Evolutionary conservation across 2,329 filamentous ascomycete species (phyloP).

Genomic region (Exophiala sp.): DNA sequence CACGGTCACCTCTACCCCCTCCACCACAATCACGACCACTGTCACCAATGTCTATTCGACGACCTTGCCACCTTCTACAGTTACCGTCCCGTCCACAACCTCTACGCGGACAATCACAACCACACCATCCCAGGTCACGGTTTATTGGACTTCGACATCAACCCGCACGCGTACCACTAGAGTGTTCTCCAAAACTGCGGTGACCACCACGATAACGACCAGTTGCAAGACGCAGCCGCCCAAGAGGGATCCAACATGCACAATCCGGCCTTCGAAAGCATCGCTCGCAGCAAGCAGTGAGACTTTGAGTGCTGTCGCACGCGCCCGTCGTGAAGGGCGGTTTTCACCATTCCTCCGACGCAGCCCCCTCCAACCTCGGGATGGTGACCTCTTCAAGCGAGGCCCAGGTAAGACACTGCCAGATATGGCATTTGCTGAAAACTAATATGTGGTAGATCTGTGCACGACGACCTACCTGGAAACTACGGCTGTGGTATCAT

Average conservation of each 20-base stretch:
- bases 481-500: conserved; percentile 13
- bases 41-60: conserved; percentile 17
- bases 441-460: conserved; percentile 12
- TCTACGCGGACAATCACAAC: conserved; percentile 18
- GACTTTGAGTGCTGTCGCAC: conserved; percentile 1
- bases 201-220: conserved; percentile 19
- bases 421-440: background rate
- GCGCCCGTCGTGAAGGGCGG: conserved; percentile 2
- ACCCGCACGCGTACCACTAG: conserved; percentile 17
- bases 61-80: conserved; percentile 15
- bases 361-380: background rate
- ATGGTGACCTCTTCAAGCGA: conserved; percentile 7
- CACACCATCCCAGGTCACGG: conserved; percentile 16
- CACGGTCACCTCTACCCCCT: conserved; percentile 18
- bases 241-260: conserved; percentile 20
- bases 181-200: conserved; percentile 15
- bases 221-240: conserved; percentile 15
- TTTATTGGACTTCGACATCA: conserved; percentile 16
- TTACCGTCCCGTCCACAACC: conserved; percentile 22
- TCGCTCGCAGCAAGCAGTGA: conserved; percentile 13
- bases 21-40: conserved; percentile 18
- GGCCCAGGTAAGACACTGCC: conserved; percentile 12
- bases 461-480: conserved; percentile 22
- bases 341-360: background rate
- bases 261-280: conserved; percentile 20